Evolutionary conservation across 192 early-diverging fungal genomes (phyloP), one percentile per base, ranked within the genome.

Genomic region (Chytriomyces hyalinus): DNA sequence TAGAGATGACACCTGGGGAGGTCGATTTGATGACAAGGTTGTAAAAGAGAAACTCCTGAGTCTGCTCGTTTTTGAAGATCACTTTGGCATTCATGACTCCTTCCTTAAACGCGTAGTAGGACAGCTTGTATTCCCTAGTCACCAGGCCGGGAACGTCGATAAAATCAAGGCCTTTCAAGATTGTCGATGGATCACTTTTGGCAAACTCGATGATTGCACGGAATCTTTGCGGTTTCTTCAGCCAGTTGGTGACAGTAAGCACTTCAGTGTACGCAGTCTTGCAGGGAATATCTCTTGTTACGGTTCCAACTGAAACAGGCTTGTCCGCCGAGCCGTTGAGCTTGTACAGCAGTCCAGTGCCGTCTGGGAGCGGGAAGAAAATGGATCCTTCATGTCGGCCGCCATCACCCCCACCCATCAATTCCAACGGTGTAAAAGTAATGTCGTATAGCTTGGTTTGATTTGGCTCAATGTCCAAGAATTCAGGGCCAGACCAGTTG

Each of bases 291-390:
- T 90, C 89, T 26, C 89, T 71, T 5, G 75, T 84, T 50, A 90
- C 84, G 47, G 78, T 86, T 6, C 80, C 88, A 22, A 79, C 76
- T 2, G 88, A 47, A 4, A 80, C 7, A 1, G 89, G 89, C 63
- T 88, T 90, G 69, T 90, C 89, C 17, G 86, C 88, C 0, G 62
- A 74, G 6, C 89, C 89, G 57, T 76, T 80, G n/a, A 90, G 81
- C 72, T 86, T 89, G 73, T 90, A 90, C n/a, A 90, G 79, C 47
- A 85, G 70, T 6, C 88, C 89, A 43, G 70, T 85, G 5, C 89
- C 89, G 72, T 90, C 89, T 7, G 89, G 87, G 15, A 90, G 69
- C 15, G 89, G 89, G 78, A 90, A 88, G 69, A 90, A 90, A 10
- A 90, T 63, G 10, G 88, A 86, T 6, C 89, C 89, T 73, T 87